Evolutionary conservation across 257 asterid species (phyloP).

Genomic region (Agastache rugosa): DNA sequence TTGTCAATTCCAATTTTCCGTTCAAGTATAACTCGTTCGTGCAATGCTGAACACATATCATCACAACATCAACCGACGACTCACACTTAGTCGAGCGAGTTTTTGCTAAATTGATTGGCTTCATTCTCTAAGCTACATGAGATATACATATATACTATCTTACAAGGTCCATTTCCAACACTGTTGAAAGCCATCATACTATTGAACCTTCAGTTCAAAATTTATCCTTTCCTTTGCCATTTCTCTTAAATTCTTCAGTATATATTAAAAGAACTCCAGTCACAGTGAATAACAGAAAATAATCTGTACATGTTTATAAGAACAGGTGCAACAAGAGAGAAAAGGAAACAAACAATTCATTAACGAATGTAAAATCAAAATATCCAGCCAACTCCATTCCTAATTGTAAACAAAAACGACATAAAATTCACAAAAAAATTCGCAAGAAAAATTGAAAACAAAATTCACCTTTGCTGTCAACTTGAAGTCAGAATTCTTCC

Average conservation of each 20-base stretch:
- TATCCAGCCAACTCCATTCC: background rate
- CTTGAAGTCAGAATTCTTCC: constrained; percentile 57
- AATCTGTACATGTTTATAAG: background rate
- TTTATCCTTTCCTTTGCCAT: background rate
- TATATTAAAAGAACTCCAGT: background rate
- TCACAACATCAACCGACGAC: background rate
- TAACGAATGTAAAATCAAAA: background rate
- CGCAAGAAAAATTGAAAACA: background rate
- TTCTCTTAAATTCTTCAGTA: background rate
- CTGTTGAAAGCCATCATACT: background rate
- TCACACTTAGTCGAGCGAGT: background rate
- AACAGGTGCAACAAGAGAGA: background rate
- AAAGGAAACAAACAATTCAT: background rate
- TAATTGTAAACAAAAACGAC: background rate
- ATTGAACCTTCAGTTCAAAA: background rate
- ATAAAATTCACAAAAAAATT: background rate
- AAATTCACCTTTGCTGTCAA: constrained; percentile 51
- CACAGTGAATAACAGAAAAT: background rate
- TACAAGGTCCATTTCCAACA: too few species aligned
- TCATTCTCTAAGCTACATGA: background rate
- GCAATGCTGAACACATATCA: background rate
- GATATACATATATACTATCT: too few species aligned
- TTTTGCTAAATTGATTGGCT: background rate
- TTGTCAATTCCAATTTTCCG: background rate
- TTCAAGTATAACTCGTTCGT: background rate